Evolutionary conservation across 306 rosid species (phyloP), one percentile per base, ranked within the genome.

Genomic region (Malus asiatica): DNA sequence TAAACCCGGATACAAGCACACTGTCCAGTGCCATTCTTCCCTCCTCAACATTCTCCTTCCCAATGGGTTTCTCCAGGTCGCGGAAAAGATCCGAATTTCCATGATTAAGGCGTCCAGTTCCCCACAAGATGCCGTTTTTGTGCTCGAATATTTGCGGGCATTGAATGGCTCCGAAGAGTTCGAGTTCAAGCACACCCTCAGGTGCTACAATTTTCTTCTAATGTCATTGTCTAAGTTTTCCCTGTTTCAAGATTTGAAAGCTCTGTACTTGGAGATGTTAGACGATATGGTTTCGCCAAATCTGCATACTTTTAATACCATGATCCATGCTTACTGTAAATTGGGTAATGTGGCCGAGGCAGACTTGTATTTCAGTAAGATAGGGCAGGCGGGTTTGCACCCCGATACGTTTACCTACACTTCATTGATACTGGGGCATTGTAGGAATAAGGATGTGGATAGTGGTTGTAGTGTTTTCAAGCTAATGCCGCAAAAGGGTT

Each of bases 381-480:
- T 89, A n/a, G 59, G 87, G 11, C 85, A 74, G 74, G 82, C 78
- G 11, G 93, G 90, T 29, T 82, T 91, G 76, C 71, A n/a, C 45
- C 89, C 88, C 2, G 95, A 88, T 87, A 72, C 84, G 8, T 87
- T 87, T 83, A 87, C 93, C 0, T 91, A 81, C 76, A 86, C 91
- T 76, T 93, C 97, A 4, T 83, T 93, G 92, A 87, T 93, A 68
- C 69, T 91, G 87, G 93, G 98, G 64, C 87, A 91, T 73, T 93
- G 98, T 80, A 86, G 86, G 76, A 89, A 65, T 70, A 79, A 78
- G 68, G 83, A 63, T 53, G 64, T 89, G 67, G 92, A 75, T 74
- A 77, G 62, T 77, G 97, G 93, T 71, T 71, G 14, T 76, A 58
- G 71, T 68, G 79, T 84, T 63, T 91, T 93, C 72, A 22, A 71